Percentiles rank a stretch among this genome's conserved stretches.
Conservation (phyloP, 805 yeast genomes). For the Wickerhamiella sergipiensis region DNA sequence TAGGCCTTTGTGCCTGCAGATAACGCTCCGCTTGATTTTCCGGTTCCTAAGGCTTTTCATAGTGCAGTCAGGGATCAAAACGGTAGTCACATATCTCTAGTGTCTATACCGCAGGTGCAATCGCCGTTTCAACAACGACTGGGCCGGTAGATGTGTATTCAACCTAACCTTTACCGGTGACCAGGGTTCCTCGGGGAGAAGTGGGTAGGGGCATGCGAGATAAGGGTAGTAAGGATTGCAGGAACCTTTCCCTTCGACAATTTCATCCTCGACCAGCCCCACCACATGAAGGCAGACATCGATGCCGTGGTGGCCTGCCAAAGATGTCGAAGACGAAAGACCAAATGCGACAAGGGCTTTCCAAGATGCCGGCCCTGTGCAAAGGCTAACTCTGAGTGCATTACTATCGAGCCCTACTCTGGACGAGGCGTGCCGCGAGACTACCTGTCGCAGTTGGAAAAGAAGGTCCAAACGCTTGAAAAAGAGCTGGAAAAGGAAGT, state of each 20-base stretch:
- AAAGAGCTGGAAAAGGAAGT: constrained; percentile 27
- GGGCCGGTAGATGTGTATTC: not conserved
- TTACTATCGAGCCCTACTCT: constrained; percentile 76
- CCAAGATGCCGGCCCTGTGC: constrained; percentile 53
- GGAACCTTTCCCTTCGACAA: not conserved
- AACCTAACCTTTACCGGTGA: not conserved
- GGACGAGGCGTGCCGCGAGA: constrained; percentile 71
- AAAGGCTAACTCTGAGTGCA: constrained; percentile 58
- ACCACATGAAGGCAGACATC: not conserved
- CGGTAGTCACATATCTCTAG: too few species aligned
- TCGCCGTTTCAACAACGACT: too few species aligned
- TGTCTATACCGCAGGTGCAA: too few species aligned
- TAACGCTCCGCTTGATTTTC: not conserved
- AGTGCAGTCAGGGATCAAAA: too few species aligned
- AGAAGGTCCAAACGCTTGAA: constrained; percentile 45
- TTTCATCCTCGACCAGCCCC: not conserved
- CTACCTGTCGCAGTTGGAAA: constrained; percentile 60
- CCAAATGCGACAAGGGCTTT: constrained; percentile 53
- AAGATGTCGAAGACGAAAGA: constrained; percentile 58
- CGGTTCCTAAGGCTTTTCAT: too few species aligned
- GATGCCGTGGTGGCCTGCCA: constrained; percentile 44
- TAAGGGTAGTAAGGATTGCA: not conserved
- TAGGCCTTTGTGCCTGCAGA: not conserved
- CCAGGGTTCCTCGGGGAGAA: not conserved
- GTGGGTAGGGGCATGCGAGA: not conserved